phyloP scores from a whole-genome alignment of 495 filamentous ascomycete genomes.

The Annulohypoxylon nitens region DNA sequence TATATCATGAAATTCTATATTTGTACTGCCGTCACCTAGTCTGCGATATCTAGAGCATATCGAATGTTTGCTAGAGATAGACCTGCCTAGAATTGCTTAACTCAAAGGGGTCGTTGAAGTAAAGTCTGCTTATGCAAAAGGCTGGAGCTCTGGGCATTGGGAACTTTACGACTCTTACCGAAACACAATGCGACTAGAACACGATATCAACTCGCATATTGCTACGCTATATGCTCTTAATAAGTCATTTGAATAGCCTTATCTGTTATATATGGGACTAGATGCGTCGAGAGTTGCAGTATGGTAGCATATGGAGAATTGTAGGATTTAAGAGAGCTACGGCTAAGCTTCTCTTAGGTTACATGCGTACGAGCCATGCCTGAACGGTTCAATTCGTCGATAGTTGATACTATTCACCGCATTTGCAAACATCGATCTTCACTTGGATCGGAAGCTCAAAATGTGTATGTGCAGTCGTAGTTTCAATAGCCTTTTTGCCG shows the following conservation, averaged over 20 bases:
- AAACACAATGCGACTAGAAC: not conserved
- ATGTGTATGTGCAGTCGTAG: not conserved
- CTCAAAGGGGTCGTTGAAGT: not conserved
- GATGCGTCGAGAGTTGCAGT: conserved; percentile 9
- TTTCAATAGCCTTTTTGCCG: not conserved
- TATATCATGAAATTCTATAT: too few species aligned
- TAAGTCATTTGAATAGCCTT: conserved; percentile 22
- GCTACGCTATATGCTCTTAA: not conserved
- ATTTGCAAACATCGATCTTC: not conserved
- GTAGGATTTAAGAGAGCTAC: conserved; percentile 5
- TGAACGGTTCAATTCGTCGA: conserved; percentile 33
- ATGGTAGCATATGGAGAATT: conserved; percentile 12
- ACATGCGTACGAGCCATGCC: conserved; percentile 19
- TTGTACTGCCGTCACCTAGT: not conserved
- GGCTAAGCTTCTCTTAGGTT: conserved; percentile 39
- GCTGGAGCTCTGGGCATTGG: conserved; percentile 5
- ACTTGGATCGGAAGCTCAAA: conserved; percentile 8
- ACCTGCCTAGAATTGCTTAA: conserved; percentile 9
- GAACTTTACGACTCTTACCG: not conserved
- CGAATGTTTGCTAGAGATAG: not conserved
- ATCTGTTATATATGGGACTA: conserved; percentile 23
- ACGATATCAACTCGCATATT: conserved; percentile 6
- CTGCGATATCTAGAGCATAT: not conserved
- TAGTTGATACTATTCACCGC: conserved; percentile 8
- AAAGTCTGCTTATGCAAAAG: conserved; percentile 1